Evolutionary conservation across 1,284 basidiomycete species (phyloP).

Genomic region (Cryptococcus deneoformans): DNA sequence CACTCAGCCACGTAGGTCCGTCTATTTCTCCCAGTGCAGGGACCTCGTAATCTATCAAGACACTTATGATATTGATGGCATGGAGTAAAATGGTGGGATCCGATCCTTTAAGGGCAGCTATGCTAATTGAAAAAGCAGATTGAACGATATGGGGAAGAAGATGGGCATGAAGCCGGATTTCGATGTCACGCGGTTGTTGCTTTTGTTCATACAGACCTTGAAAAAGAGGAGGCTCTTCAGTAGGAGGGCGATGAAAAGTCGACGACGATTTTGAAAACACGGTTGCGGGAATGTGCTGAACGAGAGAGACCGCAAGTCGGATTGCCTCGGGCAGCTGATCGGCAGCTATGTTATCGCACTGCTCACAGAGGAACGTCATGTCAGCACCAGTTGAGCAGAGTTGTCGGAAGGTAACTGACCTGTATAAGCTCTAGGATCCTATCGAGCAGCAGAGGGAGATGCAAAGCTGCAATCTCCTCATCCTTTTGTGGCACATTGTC

Average conservation of each 20-base stretch:
- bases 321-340: neutral
- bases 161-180: conserved; percentile 7
- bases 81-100: conserved; percentile 9
- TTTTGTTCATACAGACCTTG: conserved; percentile 3
- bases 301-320: conserved; percentile 7
- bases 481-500: conserved; percentile 52
- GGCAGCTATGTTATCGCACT: too few species aligned
- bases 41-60: conserved; percentile 27
- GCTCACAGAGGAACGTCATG: too few species aligned
- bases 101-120: conserved; percentile 3
- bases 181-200: neutral
- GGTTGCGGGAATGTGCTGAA: neutral
- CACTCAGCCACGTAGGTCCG: conserved; percentile 38
- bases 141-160: conserved; percentile 21
- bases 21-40: conserved; percentile 19
- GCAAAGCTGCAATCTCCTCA: conserved; percentile 46
- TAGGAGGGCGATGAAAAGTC: neutral
- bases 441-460: conserved; percentile 27
- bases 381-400: too few species aligned
- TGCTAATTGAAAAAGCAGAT: conserved; percentile 17
- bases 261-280: neutral
- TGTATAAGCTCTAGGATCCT: conserved; percentile 9
- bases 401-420: neutral
- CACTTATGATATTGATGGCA: conserved; percentile 14
- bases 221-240: neutral